phyloP scores from a whole-genome alignment of 148 eudicot genomes.

The Persicaria maculosa region DNA sequence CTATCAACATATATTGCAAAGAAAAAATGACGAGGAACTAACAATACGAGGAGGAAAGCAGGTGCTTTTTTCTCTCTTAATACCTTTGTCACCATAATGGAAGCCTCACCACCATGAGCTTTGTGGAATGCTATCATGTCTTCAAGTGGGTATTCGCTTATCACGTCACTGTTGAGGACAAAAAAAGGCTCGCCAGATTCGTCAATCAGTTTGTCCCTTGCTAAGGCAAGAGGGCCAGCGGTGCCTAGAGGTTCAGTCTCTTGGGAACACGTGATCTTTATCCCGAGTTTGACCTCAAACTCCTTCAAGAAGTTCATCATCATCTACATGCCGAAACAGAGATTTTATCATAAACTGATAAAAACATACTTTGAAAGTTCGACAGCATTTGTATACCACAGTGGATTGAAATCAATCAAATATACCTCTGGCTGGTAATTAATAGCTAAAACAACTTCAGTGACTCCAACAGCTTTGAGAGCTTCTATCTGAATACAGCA shows the following conservation, averaged over 20 bases:
- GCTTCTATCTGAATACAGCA: constrained; percentile 71
- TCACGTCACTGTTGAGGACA: constrained; percentile 94
- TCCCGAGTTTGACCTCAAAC: constrained; percentile 82
- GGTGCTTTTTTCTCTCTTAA: background rate
- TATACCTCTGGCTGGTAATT: constrained; percentile 97
- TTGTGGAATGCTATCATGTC: constrained; percentile 89
- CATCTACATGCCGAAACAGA: constrained; percentile 36
- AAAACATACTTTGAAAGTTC: background rate
- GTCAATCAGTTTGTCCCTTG: constrained; percentile 75
- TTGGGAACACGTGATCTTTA: constrained; percentile 81
- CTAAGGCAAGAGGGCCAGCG: constrained; percentile 93
- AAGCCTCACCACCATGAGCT: constrained; percentile 89
- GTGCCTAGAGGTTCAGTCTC: constrained; percentile 98
- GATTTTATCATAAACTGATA: background rate
- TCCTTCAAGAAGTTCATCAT: constrained; percentile 93
- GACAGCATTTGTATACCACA: background rate
- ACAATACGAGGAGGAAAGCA: background rate
- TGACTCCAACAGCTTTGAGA: constrained; percentile 85
- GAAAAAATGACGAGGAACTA: background rate
- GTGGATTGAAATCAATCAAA: background rate
- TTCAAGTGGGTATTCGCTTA: constrained; percentile 80
- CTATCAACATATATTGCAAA: background rate
- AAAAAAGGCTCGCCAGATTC: constrained; percentile 82
- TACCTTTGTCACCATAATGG: constrained; percentile 98
- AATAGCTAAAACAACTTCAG: constrained; percentile 93